phyloP scores from a whole-genome alignment of 2,329 filamentous ascomycete species.

The Calonectria pteridis region DNA sequence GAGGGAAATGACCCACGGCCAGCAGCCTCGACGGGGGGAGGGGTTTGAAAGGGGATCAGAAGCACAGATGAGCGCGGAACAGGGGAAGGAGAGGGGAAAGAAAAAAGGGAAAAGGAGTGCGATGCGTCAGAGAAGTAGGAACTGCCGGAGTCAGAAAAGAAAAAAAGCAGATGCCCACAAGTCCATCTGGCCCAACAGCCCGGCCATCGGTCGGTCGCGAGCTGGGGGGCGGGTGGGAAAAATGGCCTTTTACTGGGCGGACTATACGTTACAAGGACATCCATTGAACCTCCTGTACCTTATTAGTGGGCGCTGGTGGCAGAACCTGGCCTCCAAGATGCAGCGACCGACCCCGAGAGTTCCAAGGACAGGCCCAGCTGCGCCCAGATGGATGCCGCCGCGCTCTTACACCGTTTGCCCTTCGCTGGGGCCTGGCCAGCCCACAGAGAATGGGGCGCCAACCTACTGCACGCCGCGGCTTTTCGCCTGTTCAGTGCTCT shows the following conservation, averaged over 20 bases:
- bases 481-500: conserved; percentile 3
- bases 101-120: not conserved
- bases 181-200: conserved; percentile 13
- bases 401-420: conserved; percentile 24
- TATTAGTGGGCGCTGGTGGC: conserved; percentile 30
- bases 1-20: not conserved
- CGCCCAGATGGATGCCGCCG: conserved; percentile 31
- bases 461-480: conserved; percentile 7
- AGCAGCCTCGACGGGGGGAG: not conserved
- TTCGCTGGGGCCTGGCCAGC: not conserved
- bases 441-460: conserved; percentile 1
- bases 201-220: conserved; percentile 12
- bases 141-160: conserved; percentile 7
- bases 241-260: conserved; percentile 15
- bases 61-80: conserved; percentile 5
- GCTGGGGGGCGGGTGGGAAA: conserved; percentile 22
- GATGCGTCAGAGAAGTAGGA: not conserved
- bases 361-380: conserved; percentile 39
- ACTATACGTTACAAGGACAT: conserved; percentile 7
- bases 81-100: not conserved
- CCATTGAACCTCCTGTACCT: conserved; percentile 8
- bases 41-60: conserved; percentile 7
- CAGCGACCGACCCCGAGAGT: conserved; percentile 24
- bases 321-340: conserved; percentile 34
- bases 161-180: conserved; percentile 8